Evolutionary conservation across 805 yeast genomes (phyloP).

Genomic region (Metschnikowia dekortorum): DNA sequence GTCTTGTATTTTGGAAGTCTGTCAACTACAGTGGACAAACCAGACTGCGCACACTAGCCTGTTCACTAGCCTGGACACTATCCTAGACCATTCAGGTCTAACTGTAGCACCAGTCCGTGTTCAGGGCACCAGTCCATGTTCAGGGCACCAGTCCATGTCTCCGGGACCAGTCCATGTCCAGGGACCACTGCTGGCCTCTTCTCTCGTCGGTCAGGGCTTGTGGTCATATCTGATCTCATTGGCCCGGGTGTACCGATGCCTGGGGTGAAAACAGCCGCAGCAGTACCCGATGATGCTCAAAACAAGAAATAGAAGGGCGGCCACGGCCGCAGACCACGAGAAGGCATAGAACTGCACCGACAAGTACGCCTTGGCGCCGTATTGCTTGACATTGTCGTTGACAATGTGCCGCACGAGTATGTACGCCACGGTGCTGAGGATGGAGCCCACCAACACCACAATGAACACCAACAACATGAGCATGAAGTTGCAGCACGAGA

Average conservation of each 20-base stretch:
- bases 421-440: slow-evolving; percentile 61
- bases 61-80: too few species aligned
- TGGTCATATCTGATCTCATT: slow-evolving; percentile 22
- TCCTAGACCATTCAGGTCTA: neutral
- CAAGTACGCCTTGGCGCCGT: slow-evolving; percentile 54
- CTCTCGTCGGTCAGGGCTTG: slow-evolving; percentile 1
- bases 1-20: too few species aligned
- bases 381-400: slow-evolving; percentile 42
- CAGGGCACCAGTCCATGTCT: too few species aligned
- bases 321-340: slow-evolving; percentile 60
- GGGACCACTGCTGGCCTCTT: neutral
- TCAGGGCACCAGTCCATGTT: too few species aligned
- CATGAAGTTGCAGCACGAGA: slow-evolving; percentile 41
- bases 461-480: slow-evolving; percentile 45
- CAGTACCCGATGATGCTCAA: slow-evolving; percentile 39
- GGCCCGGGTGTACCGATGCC: slow-evolving; percentile 5
- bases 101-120: too few species aligned
- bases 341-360: slow-evolving; percentile 52
- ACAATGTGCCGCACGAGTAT: slow-evolving; percentile 45
- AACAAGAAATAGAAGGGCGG: slow-evolving; percentile 30
- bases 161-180: too few species aligned
- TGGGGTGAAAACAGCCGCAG: slow-evolving; percentile 34
- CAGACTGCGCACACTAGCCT: too few species aligned
- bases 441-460: slow-evolving; percentile 43
- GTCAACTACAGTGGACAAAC: too few species aligned